Evolutionary conservation across 1,139 yeast genomes (phyloP).

Genomic region (Meyerozyma carpophila): DNA sequence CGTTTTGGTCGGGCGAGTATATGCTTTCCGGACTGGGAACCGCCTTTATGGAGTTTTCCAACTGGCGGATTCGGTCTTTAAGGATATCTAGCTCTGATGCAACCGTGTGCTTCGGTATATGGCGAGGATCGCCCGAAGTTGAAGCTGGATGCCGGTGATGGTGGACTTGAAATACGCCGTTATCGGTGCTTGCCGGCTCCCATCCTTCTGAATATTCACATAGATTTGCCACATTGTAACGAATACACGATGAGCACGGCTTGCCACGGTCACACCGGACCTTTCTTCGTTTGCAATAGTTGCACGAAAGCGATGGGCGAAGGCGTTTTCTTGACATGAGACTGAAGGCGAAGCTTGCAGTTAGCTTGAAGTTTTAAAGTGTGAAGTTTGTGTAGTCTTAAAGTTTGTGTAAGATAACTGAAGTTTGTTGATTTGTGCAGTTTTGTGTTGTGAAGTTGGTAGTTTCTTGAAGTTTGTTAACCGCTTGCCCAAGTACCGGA

Average conservation of each 20-base stretch:
- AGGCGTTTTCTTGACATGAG: conserved; percentile 11
- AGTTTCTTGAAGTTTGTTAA: no score
- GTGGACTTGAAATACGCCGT: neutral
- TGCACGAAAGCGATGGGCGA: conserved; percentile 23
- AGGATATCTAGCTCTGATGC: neutral
- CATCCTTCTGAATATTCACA: conserved; percentile 27
- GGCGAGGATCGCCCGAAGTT: no score
- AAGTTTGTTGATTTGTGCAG: no score
- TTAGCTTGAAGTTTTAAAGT: no score
- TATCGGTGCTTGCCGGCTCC: neutral
- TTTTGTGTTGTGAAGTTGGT: no score
- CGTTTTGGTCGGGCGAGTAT: neutral
- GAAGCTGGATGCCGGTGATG: neutral
- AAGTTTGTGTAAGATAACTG: no score
- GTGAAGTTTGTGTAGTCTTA: no score
- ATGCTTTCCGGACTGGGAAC: neutral
- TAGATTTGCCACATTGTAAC: conserved; percentile 15
- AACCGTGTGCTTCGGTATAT: neutral
- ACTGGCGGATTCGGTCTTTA: neutral
- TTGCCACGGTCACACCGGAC: conserved; percentile 24
- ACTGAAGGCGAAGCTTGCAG: no score
- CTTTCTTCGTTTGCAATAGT: conserved; percentile 23
- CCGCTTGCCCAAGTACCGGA: no score
- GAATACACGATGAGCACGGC: conserved; percentile 25
- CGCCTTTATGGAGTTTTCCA: neutral